Conservation (phyloP, 2,329 filamentous ascomycete species). For the Dactylellina haptotyla region DNA sequence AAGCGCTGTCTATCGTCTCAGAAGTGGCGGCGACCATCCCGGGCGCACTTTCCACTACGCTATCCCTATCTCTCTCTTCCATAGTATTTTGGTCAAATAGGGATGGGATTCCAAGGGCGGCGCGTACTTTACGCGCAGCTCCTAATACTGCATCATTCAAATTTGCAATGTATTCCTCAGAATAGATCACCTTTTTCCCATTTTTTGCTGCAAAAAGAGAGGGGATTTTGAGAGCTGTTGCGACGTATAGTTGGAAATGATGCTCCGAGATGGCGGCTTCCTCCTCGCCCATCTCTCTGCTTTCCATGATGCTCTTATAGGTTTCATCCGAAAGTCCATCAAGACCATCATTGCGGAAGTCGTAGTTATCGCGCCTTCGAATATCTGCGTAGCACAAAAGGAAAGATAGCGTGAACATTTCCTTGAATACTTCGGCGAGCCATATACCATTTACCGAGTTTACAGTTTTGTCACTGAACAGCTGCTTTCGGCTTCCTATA, state of each 20-base stretch:
- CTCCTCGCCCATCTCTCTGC: slow-evolving; percentile 35
- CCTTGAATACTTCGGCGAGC: slow-evolving; percentile 48
- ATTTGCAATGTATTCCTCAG: slow-evolving; percentile 36
- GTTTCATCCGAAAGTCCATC: slow-evolving; percentile 43
- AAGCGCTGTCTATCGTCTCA: slow-evolving; percentile 23
- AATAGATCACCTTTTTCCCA: slow-evolving; percentile 23
- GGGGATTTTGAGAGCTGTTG: slow-evolving; percentile 42
- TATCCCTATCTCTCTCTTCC: slow-evolving; percentile 13
- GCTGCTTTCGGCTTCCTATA: slow-evolving; percentile 32
- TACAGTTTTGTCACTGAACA: slow-evolving; percentile 26
- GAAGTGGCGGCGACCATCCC: slow-evolving; percentile 3
- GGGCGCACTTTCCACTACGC: slow-evolving; percentile 5
- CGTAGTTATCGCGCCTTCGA: slow-evolving; percentile 38
- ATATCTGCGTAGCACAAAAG: slow-evolving; percentile 46
- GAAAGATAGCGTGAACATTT: slow-evolving; percentile 45
- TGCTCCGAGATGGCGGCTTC: slow-evolving; percentile 48
- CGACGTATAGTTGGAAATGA: slow-evolving; percentile 47
- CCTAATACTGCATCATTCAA: slow-evolving; percentile 24
- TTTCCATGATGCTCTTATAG: slow-evolving; percentile 40
- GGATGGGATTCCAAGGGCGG: slow-evolving; percentile 29
- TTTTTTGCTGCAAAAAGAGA: slow-evolving; percentile 32
- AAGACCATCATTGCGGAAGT: slow-evolving; percentile 34
- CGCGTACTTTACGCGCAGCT: slow-evolving; percentile 29
- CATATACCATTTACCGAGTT: slow-evolving; percentile 48
- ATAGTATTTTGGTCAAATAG: not conserved